Percentiles rank a stretch among this genome's conserved stretches.
Conservation (phyloP, 2,329 filamentous ascomycete species). For the Paecilomyces sp. region DNA sequence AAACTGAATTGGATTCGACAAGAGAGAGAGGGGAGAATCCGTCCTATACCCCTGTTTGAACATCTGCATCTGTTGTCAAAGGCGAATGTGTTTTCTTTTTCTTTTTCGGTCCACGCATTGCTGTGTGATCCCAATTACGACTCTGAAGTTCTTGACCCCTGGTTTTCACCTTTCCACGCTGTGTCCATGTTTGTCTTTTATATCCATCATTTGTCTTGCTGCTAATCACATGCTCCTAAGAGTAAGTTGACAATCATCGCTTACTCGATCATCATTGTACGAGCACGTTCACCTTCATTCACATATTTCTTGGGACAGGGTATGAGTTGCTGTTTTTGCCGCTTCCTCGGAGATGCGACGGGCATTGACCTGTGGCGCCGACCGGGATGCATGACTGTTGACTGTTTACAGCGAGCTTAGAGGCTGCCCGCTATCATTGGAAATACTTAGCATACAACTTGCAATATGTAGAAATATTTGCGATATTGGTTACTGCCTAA, state of each 20-base stretch:
- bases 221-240: neutral
- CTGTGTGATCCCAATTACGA: neutral
- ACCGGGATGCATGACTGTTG: neutral
- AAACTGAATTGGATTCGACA: conserved; percentile 13
- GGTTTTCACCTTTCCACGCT: neutral
- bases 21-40: conserved; percentile 11
- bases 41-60: conserved; percentile 21
- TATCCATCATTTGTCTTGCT: neutral
- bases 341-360: neutral
- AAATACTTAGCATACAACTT: neutral
- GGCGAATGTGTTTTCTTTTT: neutral
- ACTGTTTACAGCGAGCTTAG: neutral
- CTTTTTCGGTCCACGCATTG: neutral
- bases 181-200: neutral
- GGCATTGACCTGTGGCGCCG: neutral
- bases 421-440: neutral
- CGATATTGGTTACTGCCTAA: neutral
- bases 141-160: neutral
- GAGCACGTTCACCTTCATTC: neutral
- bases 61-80: conserved; percentile 10
- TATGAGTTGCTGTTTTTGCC: neutral
- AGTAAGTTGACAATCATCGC: neutral
- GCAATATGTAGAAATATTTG: neutral
- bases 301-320: neutral
- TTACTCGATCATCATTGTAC: neutral